Evolutionary conservation across 1,284 basidiomycete genomes (phyloP).

Genomic region (Wallemia hederae): DNA sequence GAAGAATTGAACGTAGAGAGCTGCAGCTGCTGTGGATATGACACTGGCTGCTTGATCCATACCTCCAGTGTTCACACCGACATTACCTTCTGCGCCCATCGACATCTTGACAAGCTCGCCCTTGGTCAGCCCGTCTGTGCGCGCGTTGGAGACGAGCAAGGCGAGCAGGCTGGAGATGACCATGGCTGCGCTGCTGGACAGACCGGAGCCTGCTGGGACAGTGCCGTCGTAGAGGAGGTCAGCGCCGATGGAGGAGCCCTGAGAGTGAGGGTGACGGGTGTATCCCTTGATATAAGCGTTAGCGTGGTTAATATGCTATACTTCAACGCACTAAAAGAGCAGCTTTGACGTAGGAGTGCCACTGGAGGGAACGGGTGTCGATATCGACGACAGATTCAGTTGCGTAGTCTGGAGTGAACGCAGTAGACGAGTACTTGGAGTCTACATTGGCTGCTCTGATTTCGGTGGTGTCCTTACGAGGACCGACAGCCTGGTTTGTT

Average conservation of each 20-base stretch:
- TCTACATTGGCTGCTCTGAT: conserved; percentile 24
- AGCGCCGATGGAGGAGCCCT: conserved; percentile 23
- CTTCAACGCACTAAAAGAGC: conserved; percentile 31
- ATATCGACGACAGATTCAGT: conserved; percentile 34
- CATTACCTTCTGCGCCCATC: conserved; percentile 50
- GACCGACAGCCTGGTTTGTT: background rate
- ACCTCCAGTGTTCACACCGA: conserved; percentile 25
- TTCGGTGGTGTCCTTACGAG: conserved; percentile 4
- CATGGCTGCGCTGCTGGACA: conserved; percentile 51
- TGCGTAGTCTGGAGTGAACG: conserved; percentile 26
- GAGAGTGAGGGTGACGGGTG: conserved; percentile 30
- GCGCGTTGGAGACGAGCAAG: conserved; percentile 41
- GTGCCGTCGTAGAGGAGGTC: conserved; percentile 44
- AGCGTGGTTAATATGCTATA: conserved; percentile 6
- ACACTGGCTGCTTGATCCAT: conserved; percentile 64
- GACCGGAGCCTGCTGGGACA: conserved; percentile 49
- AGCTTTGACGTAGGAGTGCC: conserved; percentile 67
- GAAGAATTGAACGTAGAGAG: conserved; percentile 51
- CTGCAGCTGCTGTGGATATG: conserved; percentile 33
- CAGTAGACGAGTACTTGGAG: conserved; percentile 26
- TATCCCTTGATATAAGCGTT: conserved; percentile 26
- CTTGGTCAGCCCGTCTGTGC: conserved; percentile 30
- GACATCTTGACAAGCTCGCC: conserved; percentile 40
- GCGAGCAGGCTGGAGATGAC: conserved; percentile 51
- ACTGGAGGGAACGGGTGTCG: conserved; percentile 33